These are phyloP conservation scores for Diphasiastrum complanatum DNA, from an alignment of 83 land plant species.

Conservation along the genomic window DNA sequence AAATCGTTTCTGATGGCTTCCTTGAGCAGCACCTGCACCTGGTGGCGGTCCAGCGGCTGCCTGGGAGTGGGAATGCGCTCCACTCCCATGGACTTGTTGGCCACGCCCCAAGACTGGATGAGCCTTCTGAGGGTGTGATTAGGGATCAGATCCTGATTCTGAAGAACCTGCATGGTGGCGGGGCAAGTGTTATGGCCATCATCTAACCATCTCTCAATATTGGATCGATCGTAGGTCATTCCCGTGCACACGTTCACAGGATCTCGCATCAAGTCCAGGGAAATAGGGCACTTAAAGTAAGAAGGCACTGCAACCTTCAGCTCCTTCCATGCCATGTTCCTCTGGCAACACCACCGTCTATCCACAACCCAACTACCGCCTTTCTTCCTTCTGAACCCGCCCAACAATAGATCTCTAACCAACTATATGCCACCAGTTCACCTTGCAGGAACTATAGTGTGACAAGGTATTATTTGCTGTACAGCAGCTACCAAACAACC, in stretches of 20 bases:
- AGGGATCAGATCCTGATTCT: constrained; percentile 37
- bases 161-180: constrained; percentile 61
- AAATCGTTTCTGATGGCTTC: background rate
- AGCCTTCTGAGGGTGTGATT: constrained; percentile 24
- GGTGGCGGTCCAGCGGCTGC: constrained; percentile 14
- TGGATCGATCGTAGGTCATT: constrained; percentile 58
- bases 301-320: constrained; percentile 38
- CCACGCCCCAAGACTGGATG: constrained; percentile 54
- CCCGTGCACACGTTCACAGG: constrained; percentile 62
- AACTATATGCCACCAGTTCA: too few species aligned
- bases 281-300: constrained; percentile 55
- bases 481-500: too few species aligned
- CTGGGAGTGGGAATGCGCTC: constrained; percentile 5
- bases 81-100: background rate
- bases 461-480: too few species aligned
- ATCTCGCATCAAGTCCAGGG: constrained; percentile 58
- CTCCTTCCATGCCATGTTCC: constrained; percentile 20
- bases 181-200: constrained; percentile 56
- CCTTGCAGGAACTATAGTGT: too few species aligned
- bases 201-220: constrained; percentile 56
- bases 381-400: too few species aligned
- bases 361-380: too few species aligned
- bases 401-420: too few species aligned
- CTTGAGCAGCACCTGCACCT: background rate
- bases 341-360: too few species aligned